Base-by-base conservation (phyloP, 2,329 filamentous ascomycete genomes). In the Pseudocercospora fuligena region DNA sequence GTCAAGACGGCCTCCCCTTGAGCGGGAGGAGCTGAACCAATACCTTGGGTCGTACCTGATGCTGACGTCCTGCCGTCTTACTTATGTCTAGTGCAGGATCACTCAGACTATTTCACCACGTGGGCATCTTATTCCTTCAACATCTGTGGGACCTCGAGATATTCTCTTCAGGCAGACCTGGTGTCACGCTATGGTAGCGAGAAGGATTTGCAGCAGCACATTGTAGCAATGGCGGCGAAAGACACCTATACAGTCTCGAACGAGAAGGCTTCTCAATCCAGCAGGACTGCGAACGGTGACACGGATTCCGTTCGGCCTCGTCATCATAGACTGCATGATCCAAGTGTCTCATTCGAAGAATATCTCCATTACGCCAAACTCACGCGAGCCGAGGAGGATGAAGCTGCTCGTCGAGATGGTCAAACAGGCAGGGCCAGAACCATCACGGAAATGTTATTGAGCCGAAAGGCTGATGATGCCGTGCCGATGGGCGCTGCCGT, bases 291-390 rank as follows among this genome's bases (percentile, higher is more conserved):
- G 21, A 54, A 29, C 14, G 51, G 9, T 25, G 51, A 27, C 16
- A 54, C 11, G 23, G 9, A 27, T 23, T 53, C 49, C n/a, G n/a
- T 53, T 27, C 19, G 21, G 25, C 25, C 21, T 12, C 21, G 25
- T n/a, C 25, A 31, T 8, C 9, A 29, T 25, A 14, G 16, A 9
- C 11, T 56, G 12, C 51, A 56, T 31, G 51, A 57, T 23, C 61
- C 51, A 25, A 27, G 23, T 33, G 36, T 63, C 21, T 31, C 61
- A 8, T 56, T 63, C 25, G 53, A 63, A 49, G 53, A 63, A 25
- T 63, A 63, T 33, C 51, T 40, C 19, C 51, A 63, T 31, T 63
- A 54, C 49, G 61, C 51, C 21, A 54, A 31, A 56, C 51, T 56
- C 53, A 49, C 51, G 23, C 23, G 51, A 31, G 23, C 16, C 51